phyloP scores from a whole-genome alignment of 495 filamentous ascomycete species.

The Penicillium robsamsonii region DNA sequence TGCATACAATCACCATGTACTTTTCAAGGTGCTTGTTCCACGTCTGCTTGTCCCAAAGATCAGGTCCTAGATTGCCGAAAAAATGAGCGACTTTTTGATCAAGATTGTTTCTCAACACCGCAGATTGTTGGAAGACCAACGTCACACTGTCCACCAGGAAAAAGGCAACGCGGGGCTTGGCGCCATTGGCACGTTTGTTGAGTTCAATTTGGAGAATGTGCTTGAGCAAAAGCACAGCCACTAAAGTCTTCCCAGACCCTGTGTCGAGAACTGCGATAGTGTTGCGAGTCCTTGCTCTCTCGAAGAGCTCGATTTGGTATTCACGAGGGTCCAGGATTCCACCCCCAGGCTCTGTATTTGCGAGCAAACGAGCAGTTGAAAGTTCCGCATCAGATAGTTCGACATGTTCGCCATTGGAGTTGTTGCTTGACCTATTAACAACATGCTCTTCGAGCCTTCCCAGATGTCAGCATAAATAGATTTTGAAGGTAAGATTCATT shows the following conservation, averaged over 20 bases:
- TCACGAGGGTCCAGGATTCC: slow-evolving; percentile 72
- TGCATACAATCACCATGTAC: slow-evolving; percentile 91
- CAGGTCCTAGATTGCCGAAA: slow-evolving; percentile 69
- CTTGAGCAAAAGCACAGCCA: slow-evolving; percentile 82
- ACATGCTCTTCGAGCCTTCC: slow-evolving; percentile 45
- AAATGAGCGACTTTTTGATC: slow-evolving; percentile 76
- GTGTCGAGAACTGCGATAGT: slow-evolving; percentile 93
- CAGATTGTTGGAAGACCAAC: slow-evolving; percentile 85
- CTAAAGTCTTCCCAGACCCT: slow-evolving; percentile 96
- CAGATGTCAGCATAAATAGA: slow-evolving; percentile 16
- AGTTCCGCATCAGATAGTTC: slow-evolving; percentile 22
- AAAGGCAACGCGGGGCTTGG: slow-evolving; percentile 66
- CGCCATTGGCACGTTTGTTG: slow-evolving; percentile 61
- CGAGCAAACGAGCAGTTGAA: slow-evolving; percentile 45
- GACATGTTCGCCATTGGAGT: slow-evolving; percentile 12
- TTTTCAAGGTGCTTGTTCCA: slow-evolving; percentile 68
- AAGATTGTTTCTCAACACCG: slow-evolving; percentile 79
- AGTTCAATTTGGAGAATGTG: slow-evolving; percentile 78
- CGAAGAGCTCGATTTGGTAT: slow-evolving; percentile 91
- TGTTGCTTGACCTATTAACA: slow-evolving; percentile 29
- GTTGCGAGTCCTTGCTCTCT: slow-evolving; percentile 81
- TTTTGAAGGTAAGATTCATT: not conserved
- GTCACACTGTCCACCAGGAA: slow-evolving; percentile 92
- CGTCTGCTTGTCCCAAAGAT: slow-evolving; percentile 61
- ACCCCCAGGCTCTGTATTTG: slow-evolving; percentile 37